These are phyloP conservation scores for Meripilus lineatus DNA, from an alignment of 1,284 basidiomycete species.

Conservation along the genomic window DNA sequence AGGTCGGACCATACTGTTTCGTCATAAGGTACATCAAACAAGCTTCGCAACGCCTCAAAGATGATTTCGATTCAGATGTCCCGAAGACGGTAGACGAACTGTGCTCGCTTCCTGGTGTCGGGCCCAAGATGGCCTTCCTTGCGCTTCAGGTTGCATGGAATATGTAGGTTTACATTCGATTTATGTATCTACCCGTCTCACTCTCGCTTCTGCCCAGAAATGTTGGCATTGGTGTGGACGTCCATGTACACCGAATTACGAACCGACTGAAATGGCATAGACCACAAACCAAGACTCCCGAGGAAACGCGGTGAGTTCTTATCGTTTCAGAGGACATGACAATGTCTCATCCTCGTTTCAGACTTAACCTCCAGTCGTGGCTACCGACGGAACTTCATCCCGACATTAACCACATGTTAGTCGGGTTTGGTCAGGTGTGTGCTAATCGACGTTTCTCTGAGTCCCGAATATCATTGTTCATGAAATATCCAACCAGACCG, in stretches of 20 bases:
- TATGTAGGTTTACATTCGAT: conserved; percentile 42
- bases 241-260: conserved; percentile 93
- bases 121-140: conserved; percentile 91
- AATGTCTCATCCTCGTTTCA: conserved; percentile 21
- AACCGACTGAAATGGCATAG: conserved; percentile 92
- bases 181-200: neutral
- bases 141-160: conserved; percentile 84
- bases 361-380: conserved; percentile 89
- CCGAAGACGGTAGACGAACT: conserved; percentile 85
- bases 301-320: conserved; percentile 71
- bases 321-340: neutral
- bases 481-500: conserved; percentile 38
- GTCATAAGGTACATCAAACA: conserved; percentile 66
- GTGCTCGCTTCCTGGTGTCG: conserved; percentile 81
- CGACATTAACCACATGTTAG: conserved; percentile 85
- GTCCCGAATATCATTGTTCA: conserved; percentile 1
- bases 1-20: neutral
- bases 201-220: conserved; percentile 46
- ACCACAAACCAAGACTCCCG: conserved; percentile 78
- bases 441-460: neutral
- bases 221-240: conserved; percentile 93
- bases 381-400: conserved; percentile 75
- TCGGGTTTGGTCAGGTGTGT: conserved; percentile 88
- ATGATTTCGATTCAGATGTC: conserved; percentile 75
- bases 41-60: conserved; percentile 61